phyloP scores from a whole-genome alignment of 139 green algal genomes.

The Axilococcus clingmanii region DNA sequence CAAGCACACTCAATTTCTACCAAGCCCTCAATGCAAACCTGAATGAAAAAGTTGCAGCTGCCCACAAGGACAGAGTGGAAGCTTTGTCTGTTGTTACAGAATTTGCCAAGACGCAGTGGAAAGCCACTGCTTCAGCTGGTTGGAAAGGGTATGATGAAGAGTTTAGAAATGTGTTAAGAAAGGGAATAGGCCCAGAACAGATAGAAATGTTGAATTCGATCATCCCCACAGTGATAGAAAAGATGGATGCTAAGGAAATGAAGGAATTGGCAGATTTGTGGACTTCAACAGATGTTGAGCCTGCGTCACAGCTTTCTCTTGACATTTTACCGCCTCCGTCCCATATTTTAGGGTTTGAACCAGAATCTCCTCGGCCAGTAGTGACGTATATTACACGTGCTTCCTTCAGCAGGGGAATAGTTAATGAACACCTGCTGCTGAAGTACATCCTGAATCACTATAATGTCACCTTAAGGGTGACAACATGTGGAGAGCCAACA shows the following conservation, averaged over 20 bases:
- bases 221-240: background rate
- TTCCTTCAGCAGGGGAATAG: conserved; percentile 19
- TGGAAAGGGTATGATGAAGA: conserved; percentile 14
- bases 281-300: background rate
- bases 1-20: conserved; percentile 33
- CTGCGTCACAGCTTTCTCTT: background rate
- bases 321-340: background rate
- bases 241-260: background rate
- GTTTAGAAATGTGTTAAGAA: conserved; percentile 12
- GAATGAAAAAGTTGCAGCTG: background rate
- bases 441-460: conserved; percentile 22
- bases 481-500: conserved; percentile 20
- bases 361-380: conserved; percentile 14
- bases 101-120: background rate
- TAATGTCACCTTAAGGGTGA: conserved; percentile 31
- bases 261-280: background rate
- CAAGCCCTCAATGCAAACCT: conserved; percentile 21
- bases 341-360: too few species aligned
- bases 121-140: background rate
- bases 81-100: too few species aligned
- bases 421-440: conserved; percentile 25
- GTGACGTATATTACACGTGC: conserved; percentile 27
- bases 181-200: conserved; percentile 22
- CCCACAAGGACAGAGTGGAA: background rate
- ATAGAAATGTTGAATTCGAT: conserved; percentile 6